These are phyloP conservation scores for Fremontodendron californicum DNA, from an alignment of 345 rosid species.

Conservation along the genomic window DNA sequence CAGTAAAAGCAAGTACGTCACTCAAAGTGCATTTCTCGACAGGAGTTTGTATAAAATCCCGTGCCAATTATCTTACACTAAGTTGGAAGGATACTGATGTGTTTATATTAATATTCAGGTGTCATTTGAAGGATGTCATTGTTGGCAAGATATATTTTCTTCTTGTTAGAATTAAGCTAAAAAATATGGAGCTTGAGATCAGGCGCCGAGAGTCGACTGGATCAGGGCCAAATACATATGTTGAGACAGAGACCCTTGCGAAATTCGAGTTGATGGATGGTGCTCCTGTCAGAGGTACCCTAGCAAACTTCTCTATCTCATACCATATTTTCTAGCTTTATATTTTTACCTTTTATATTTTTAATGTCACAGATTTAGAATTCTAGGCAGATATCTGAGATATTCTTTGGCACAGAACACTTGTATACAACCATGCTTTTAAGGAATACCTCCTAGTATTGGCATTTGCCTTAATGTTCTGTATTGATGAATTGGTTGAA, in stretches of 20 bases:
- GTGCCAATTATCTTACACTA: neutral
- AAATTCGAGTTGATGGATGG: slow-evolving; percentile 71
- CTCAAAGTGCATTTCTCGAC: neutral
- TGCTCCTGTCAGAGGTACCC: slow-evolving; percentile 59
- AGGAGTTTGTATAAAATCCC: neutral
- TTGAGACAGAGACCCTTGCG: slow-evolving; percentile 63
- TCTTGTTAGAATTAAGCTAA: slow-evolving; percentile 57
- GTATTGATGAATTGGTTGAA: neutral
- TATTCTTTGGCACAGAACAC: neutral
- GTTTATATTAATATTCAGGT: slow-evolving; percentile 30
- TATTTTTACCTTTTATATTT: neutral
- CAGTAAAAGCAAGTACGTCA: slow-evolving; percentile 61
- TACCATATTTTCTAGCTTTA: neutral
- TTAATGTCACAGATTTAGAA: neutral
- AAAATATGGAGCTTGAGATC: slow-evolving; percentile 68
- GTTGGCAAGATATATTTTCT: slow-evolving; percentile 64
- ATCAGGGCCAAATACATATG: slow-evolving; percentile 58
- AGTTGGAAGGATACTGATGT: neutral
- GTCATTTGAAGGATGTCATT: slow-evolving; percentile 58
- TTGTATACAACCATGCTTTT: neutral
- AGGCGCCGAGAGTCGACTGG: slow-evolving; percentile 66
- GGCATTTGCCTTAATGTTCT: neutral
- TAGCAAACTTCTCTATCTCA: neutral
- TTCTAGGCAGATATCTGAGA: neutral
- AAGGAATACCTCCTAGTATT: neutral